Conservation (phyloP, 495 filamentous ascomycete species). For the Hypoxylon subgilvum region DNA sequence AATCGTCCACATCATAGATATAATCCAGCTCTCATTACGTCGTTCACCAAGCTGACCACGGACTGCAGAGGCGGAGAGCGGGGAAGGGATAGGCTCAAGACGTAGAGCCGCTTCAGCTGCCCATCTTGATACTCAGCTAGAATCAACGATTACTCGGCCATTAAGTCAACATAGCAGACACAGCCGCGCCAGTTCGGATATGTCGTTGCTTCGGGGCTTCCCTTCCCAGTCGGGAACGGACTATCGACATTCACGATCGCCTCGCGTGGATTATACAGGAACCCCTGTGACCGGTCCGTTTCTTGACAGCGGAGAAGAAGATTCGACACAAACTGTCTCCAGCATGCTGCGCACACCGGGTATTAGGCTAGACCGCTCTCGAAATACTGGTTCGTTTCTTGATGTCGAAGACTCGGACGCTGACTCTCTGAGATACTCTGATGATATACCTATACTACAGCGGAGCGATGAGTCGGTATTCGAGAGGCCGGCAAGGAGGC, state of each 20-base stretch:
- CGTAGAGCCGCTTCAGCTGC: conserved; percentile 57
- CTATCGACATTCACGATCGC: conserved; percentile 33
- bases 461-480: conserved; percentile 57
- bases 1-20: not conserved
- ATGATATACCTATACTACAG: conserved; percentile 66
- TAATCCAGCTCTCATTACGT: not conserved
- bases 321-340: conserved; percentile 47
- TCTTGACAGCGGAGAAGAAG: conserved; percentile 46
- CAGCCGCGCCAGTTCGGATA: conserved; percentile 70
- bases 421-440: conserved; percentile 60
- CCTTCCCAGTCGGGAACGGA: conserved; percentile 35
- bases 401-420: conserved; percentile 66
- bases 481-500: conserved; percentile 57
- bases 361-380: conserved; percentile 51
- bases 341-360: conserved; percentile 54
- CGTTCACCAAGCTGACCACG: conserved; percentile 16
- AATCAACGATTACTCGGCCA: conserved; percentile 51
- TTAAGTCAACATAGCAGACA: conserved; percentile 62
- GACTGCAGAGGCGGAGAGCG: conserved; percentile 29
- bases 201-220: conserved; percentile 58
- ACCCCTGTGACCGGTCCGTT: conserved; percentile 36
- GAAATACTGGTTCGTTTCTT: conserved; percentile 57
- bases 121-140: conserved; percentile 57
- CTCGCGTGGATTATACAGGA: conserved; percentile 40
- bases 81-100: conserved; percentile 32